A percentile compares a stretch with the other conserved stretches of the same genome.
Evolutionary conservation across 2,329 filamentous ascomycete genomes (phyloP).

Genomic region (Hypoxylon sp.): DNA sequence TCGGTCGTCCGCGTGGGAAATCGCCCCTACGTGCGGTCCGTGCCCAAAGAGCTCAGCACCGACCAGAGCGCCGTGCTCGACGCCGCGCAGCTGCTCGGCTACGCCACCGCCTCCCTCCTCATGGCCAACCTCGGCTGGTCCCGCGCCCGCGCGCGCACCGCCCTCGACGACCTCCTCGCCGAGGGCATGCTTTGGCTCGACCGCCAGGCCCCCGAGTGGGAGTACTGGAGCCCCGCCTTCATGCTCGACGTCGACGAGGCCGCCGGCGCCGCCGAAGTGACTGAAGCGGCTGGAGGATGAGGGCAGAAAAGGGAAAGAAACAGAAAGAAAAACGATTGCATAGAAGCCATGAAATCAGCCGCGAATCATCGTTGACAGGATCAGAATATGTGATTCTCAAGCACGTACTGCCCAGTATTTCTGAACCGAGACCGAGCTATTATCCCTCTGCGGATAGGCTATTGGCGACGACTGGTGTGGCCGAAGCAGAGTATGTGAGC

Average conservation of each 20-base stretch:
- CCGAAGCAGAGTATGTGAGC: not conserved
- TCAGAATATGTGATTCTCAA: too few species aligned
- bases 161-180: conserved; percentile 86
- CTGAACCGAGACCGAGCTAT: not conserved
- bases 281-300: conserved; percentile 37
- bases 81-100: conserved; percentile 87
- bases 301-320: not conserved
- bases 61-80: conserved; percentile 94
- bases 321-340: not conserved
- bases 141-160: conserved; percentile 82
- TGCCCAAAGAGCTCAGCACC: conserved; percentile 93
- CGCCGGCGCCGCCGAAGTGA: too few species aligned
- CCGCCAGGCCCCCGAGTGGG: conserved; percentile 81
- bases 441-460: not conserved
- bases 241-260: conserved; percentile 50
- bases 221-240: conserved; percentile 90
- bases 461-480: not conserved
- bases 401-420: too few species aligned
- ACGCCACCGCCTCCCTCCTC: conserved; percentile 88
- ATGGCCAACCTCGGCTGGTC: conserved; percentile 88
- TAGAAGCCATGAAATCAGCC: not conserved
- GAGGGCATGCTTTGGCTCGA: conserved; percentile 96
- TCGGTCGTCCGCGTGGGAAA: conserved; percentile 83
- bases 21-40: conserved; percentile 86
- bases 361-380: too few species aligned